Base-by-base conservation (phyloP, 2,329 filamentous ascomycete genomes). In the Alternaria ethzedia region DNA sequence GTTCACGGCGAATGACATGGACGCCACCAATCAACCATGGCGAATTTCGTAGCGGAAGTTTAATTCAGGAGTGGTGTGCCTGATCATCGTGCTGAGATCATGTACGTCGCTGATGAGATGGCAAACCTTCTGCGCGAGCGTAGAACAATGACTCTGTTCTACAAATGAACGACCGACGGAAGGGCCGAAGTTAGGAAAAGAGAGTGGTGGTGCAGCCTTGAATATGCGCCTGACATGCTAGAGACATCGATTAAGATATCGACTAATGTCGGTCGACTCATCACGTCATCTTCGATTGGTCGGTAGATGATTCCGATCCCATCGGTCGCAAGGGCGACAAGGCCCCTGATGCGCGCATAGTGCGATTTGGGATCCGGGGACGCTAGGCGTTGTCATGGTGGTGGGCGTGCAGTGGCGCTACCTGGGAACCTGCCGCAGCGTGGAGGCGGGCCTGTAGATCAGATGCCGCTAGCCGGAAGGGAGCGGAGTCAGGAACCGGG, bases 111-210 rank as follows among this genome's bases (percentile, higher is more conserved):
- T 17, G 26, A 26, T 25, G 44, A n/a, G 2, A 55, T 26, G 23
- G 52, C 52, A 45, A 45, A 54, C 21, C 25, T 44, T 45, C 52
- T 55, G 36, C 41, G 52, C 41, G 52, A 55, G 52, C 25, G 52
- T 45, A 55, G 36, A 55, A 55, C 21, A 45, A 30, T 8, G 25
- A 55, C 8, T 55, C 23, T 28, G 23, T 45, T 45, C 25, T 55
- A 45, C 5, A 44, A n/a, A 45, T 25, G 25, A 28, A 17, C 15
- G 25, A 23, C 52, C 52, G 52, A 55, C 5, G 45, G 36, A 55
- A 55, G 12, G 41, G 52, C 52, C 52, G 41, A 55, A 43, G 47
- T 30, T 15, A 23, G 25, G 25, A 21, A 17, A 26, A 13, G 23
- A 20, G 5, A 2, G 26, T 20, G 52, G 25, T 17, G 20, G 52